phyloP scores from a whole-genome alignment of 2,329 filamentous ascomycete species.

The Epichloe typhina region DNA sequence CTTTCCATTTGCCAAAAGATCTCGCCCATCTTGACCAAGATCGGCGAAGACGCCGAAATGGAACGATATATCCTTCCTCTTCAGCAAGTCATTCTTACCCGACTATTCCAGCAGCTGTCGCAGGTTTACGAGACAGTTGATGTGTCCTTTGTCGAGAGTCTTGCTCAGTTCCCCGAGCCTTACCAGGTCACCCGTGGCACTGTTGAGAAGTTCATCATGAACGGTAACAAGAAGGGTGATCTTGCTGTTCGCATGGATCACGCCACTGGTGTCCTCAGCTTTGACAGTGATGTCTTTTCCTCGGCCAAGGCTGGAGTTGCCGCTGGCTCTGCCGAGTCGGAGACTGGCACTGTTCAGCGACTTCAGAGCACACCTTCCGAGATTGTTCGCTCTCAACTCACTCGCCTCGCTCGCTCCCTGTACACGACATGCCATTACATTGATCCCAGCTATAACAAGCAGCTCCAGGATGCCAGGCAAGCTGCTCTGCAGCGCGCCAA shows the following conservation, averaged over 20 bases:
- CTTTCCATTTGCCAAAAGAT: constrained; percentile 99
- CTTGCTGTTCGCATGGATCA: constrained; percentile 93
- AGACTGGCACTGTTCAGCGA: constrained; percentile 76
- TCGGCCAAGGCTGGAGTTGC: constrained; percentile 82
- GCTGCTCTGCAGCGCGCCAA: constrained; percentile 70
- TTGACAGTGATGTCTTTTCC: constrained; percentile 96
- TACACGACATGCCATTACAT: constrained; percentile 94
- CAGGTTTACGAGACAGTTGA: constrained; percentile 99
- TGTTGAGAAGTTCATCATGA: constrained; percentile 99
- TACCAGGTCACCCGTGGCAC: constrained; percentile 84
- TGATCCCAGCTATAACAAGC: constrained; percentile 76
- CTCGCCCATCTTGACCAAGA: constrained; percentile 86
- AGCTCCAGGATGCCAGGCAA: constrained; percentile 64
- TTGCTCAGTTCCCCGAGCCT: constrained; percentile 90
- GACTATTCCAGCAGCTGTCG: constrained; percentile 96
- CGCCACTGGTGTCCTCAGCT: constrained; percentile 86
- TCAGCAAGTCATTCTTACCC: constrained; percentile 95
- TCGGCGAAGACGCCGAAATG: constrained; percentile 90
- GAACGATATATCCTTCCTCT: constrained; percentile 90
- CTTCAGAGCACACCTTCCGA: constrained; percentile 96
- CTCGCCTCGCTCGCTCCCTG: constrained; percentile 78
- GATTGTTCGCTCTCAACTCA: constrained; percentile 90
- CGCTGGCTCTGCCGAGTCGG: constrained; percentile 76
- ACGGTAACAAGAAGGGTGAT: constrained; percentile 99
- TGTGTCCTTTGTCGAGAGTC: constrained; percentile 79